These are phyloP conservation scores for Cucurbita ficifolia DNA, from an alignment of 306 rosid species.

Conservation along the genomic window DNA sequence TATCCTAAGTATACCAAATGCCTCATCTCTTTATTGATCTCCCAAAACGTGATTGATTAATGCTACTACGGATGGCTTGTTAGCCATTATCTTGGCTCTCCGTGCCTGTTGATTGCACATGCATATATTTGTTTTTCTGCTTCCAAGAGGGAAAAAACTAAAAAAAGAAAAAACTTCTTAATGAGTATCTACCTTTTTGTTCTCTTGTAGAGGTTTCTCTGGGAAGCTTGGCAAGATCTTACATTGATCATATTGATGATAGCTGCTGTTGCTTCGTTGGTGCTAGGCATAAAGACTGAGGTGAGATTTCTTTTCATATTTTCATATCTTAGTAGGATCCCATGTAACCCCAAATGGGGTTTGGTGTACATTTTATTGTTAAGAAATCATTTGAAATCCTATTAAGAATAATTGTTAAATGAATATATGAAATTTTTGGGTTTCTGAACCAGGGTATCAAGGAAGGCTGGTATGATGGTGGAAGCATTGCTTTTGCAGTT, in stretches of 20 bases:
- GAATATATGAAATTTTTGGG: neutral
- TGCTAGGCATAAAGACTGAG: slow-evolving; percentile 89
- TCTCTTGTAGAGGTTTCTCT: slow-evolving; percentile 58
- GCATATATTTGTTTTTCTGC: neutral
- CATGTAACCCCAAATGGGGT: neutral
- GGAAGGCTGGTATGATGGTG: slow-evolving; percentile 99
- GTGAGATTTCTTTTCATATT: slow-evolving; percentile 24
- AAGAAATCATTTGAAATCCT: neutral
- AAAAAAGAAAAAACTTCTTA: neutral
- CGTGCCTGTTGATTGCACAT: neutral
- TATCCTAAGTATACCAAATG: neutral
- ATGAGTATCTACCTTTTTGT: neutral
- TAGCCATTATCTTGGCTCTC: neutral
- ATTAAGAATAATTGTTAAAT: neutral
- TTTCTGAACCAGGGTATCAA: slow-evolving; percentile 59
- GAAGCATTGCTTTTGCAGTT: slow-evolving; percentile 97
- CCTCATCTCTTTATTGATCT: neutral
- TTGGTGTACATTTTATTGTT: neutral
- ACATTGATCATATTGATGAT: slow-evolving; percentile 85
- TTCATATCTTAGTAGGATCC: neutral
- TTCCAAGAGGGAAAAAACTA: neutral
- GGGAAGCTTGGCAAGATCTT: slow-evolving; percentile 99
- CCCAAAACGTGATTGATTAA: neutral
- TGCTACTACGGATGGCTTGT: neutral
- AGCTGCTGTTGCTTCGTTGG: slow-evolving; percentile 93